Conservation (phyloP, 2,329 filamentous ascomycete species). For the Colletotrichum sp. region DNA sequence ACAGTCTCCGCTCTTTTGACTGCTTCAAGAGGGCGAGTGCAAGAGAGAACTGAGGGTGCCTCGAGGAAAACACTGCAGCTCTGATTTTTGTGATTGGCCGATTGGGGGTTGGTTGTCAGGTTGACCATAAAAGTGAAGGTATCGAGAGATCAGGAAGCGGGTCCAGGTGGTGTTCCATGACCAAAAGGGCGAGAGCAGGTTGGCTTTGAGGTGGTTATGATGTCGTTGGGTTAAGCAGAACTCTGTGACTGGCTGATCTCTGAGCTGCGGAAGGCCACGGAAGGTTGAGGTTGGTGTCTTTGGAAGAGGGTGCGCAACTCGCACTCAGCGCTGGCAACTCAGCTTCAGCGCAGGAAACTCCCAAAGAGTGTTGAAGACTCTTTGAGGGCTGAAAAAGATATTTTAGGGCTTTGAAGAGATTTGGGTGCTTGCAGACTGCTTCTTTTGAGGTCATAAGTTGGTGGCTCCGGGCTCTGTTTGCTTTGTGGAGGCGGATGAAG, state of each 20-base stretch:
- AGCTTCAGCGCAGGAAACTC: neutral
- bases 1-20: neutral
- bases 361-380: neutral
- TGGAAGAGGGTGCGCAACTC: neutral
- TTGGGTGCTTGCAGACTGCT: neutral
- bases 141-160: neutral
- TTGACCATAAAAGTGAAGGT: neutral
- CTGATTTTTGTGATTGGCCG: slow-evolving; percentile 1
- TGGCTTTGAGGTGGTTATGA: neutral
- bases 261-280: neutral
- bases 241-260: neutral
- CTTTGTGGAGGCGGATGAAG: neutral
- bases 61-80: neutral
- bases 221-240: neutral
- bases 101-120: neutral
- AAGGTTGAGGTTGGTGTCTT: neutral
- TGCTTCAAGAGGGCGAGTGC: neutral
- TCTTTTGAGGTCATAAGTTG: neutral
- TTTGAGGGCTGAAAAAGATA: neutral
- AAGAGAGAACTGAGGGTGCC: neutral
- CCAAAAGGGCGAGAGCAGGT: neutral
- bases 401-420: neutral
- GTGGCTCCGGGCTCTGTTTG: neutral
- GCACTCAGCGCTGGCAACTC: neutral
- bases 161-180: neutral